Evolutionary conservation across 1,139 yeast species (phyloP), one percentile per base, ranked within the genome.

Genomic region (Diutina rugosa): DNA sequence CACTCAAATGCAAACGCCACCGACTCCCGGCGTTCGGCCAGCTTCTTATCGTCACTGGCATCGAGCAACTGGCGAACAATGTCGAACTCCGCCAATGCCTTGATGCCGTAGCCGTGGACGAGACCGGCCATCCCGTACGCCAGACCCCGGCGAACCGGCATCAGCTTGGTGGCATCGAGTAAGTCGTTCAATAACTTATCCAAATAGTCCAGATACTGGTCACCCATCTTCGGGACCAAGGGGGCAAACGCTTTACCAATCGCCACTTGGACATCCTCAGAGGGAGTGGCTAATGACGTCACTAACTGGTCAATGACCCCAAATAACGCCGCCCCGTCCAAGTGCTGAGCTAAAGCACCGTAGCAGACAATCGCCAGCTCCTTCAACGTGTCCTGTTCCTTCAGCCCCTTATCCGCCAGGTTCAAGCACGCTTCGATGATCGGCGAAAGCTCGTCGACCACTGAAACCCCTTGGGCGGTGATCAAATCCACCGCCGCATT

Each of bases 61-160:
- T 86, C 93, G n/a, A 82, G 78, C 61, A 93, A 72, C 48, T 79
- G 80, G 59, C 97, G 78, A 58, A 90, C 83, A 51, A 93, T 77
- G 64, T 89, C 96, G 65, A 79, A 84, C 55, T 86, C 85, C 4
- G 90, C 78, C 56, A 93, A 72, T 0, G 95, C 78, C 57, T 82
- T 78, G 57, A 95, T 84, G 60, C 98, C 99, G 35, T 82, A 79
- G 59, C 99, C 99, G 66, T 89, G 87, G 12, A 88, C 95, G 54
- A 93, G 72, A 60, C 99, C 99, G 9, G 98, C 88, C 62, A 93
- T 79, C 69, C 98, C 99, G 70, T 88, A 90, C 1, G 99, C 98
- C 0, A 97, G 95, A 65, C 99, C 99, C 62, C 93, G 81, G 67
- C 97, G 81, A 16, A 78, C 74, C 0, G 85, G 82, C 54, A 77